Evolutionary conservation across 2,329 filamentous ascomycete species (phyloP), one percentile per base, ranked within the genome.

Genomic region (Coniochaeta ligniaria): DNA sequence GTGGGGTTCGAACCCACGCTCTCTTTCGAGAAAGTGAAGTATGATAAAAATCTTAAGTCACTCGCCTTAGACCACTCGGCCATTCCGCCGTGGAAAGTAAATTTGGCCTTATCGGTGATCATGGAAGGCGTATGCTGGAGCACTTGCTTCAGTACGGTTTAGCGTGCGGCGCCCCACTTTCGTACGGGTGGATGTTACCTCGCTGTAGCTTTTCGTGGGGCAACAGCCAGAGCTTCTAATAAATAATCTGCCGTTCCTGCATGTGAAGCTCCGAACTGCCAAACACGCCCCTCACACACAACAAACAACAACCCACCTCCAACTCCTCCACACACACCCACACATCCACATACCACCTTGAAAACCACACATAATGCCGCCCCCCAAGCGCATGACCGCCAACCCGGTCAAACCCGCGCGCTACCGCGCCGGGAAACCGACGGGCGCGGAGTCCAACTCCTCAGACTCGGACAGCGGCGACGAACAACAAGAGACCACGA

Each of bases 341-440:
- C 33, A 2, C 6, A 22, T 16, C n/a, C 12, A 31, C 28, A 6
- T 20, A 43, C n/a, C 54, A 55, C 14, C 14, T n/a, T 14, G 11
- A 33, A 5, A 55, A 55, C 26, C 26, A 50, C 38, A 61, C 64
- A 69, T 54, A 36, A 85, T 84, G 82, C 87, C 90, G 63, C 47
- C 47, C 26, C 85, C 88, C 14, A 92, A 91, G 73, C 90, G 91
- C 70, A 96, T 98, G 91, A 98, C 94, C 64, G 92, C 93, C 64
- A 96, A 97, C 71, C 92, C 91, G 3, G 77, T 88, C 61, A 87
- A 87, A 72, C 90, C 92, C 26, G 85, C 87, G 66, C 90, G 95
- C 61, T 90, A 97, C 69, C 87, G 92, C 61, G 89, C 94, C 17
- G 94, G 95, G 66, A 98, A 97, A 74, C 80, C 88, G 17, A 77